Percentiles rank a stretch among this genome's conserved stretches.
These are phyloP conservation scores for Omphalotus guepiniiformis DNA, from an alignment of 768 basidiomycete species.

Conservation along the genomic window DNA sequence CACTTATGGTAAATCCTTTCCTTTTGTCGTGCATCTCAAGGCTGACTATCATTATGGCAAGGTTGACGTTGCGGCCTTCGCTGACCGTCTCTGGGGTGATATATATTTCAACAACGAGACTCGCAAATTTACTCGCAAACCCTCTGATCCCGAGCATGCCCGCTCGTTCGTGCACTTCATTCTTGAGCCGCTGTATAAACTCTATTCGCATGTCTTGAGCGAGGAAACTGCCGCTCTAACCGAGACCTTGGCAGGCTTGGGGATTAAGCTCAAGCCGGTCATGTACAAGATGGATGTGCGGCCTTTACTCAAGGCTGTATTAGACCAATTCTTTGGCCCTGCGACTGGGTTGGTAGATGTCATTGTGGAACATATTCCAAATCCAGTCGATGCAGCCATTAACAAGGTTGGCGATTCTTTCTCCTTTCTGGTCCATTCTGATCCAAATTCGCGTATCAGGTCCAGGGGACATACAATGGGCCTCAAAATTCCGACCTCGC, in stretches of 20 bases:
- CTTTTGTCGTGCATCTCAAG: not conserved
- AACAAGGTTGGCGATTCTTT: slow-evolving; percentile 46
- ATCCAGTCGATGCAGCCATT: slow-evolving; percentile 56
- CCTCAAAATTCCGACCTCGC: slow-evolving; percentile 80
- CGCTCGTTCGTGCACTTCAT: slow-evolving; percentile 96
- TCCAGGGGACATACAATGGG: slow-evolving; percentile 85
- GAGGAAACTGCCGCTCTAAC: slow-evolving; percentile 89
- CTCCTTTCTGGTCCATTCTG: not conserved
- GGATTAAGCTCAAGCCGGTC: slow-evolving; percentile 84
- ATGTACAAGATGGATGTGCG: slow-evolving; percentile 99
- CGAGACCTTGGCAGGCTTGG: slow-evolving; percentile 69
- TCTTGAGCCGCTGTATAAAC: slow-evolving; percentile 93
- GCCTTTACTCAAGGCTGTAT: slow-evolving; percentile 87
- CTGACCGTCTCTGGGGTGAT: slow-evolving; percentile 94
- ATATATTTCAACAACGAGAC: slow-evolving; percentile 87
- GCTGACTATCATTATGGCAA: slow-evolving; percentile 40
- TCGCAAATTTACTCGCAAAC: slow-evolving; percentile 88
- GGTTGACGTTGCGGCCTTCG: slow-evolving; percentile 82
- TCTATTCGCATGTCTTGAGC: slow-evolving; percentile 92
- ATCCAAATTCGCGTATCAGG: slow-evolving; percentile 33
- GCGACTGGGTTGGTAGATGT: slow-evolving; percentile 90
- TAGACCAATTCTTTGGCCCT: slow-evolving; percentile 95
- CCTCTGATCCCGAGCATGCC: slow-evolving; percentile 69
- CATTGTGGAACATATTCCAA: slow-evolving; percentile 86
- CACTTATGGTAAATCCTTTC: slow-evolving; percentile 62